Conservation (phyloP, 441 rosid species). For the Arabidopsis lyrata region DNA sequence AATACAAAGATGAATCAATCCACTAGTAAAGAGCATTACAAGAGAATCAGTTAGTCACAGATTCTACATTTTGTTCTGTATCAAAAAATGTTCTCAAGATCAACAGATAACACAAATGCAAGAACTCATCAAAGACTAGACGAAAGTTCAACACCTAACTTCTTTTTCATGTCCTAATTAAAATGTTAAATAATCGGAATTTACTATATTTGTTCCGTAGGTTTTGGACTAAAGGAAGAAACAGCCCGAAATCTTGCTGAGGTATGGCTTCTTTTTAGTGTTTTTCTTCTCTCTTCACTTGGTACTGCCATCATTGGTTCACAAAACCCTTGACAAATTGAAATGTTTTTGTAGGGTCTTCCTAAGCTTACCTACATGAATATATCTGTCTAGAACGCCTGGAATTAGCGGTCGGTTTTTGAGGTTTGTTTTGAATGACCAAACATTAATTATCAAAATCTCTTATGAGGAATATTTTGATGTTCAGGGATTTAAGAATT, state of each 20-base stretch:
- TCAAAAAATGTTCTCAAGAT: not conserved
- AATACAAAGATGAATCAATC: conserved; percentile 1
- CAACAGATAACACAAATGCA: not conserved
- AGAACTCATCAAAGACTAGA: not conserved
- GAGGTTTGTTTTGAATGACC: conserved; percentile 28
- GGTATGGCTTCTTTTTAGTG: conserved; percentile 12
- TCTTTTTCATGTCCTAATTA: not conserved
- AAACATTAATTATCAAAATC: not conserved
- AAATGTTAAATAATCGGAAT: not conserved
- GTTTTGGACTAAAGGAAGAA: conserved; percentile 75
- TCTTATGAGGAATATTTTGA: conserved; percentile 7
- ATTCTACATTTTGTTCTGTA: conserved; percentile 1
- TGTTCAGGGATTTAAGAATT: conserved; percentile 27
- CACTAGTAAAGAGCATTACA: conserved; percentile 10
- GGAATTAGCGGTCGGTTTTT: conserved; percentile 33
- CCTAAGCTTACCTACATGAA: conserved; percentile 30
- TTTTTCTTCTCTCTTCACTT: not conserved
- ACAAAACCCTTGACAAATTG: not conserved
- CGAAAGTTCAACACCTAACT: not conserved
- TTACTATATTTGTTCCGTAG: conserved; percentile 37
- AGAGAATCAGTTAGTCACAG: not conserved
- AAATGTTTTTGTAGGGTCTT: conserved; percentile 32
- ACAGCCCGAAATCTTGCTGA: conserved; percentile 44
- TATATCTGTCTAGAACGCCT: conserved; percentile 1
- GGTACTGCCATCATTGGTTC: not conserved